phyloP scores from a whole-genome alignment of 1,284 basidiomycete species.

The Apiotrichum brassicae region DNA sequence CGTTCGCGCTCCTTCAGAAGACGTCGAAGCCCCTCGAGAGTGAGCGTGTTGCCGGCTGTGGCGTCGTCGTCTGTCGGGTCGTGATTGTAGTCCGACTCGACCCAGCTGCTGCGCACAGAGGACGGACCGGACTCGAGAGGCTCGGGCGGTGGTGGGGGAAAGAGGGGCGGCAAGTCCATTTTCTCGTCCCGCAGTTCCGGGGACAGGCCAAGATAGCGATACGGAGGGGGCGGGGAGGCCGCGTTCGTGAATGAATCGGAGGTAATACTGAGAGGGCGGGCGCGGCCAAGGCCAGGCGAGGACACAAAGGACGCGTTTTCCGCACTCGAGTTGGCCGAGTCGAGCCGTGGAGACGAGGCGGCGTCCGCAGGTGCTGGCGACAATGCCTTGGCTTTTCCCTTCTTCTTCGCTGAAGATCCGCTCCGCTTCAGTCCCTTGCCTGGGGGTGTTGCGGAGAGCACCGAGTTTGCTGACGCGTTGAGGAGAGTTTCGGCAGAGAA shows the following conservation, averaged over 20 bases:
- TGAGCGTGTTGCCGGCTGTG: constrained; percentile 11
- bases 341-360: background rate
- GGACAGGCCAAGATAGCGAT: background rate
- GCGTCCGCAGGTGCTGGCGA: background rate
- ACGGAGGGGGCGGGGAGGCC: constrained; percentile 12
- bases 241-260: constrained; percentile 1
- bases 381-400: background rate
- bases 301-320: background rate
- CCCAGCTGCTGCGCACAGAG: constrained; percentile 14
- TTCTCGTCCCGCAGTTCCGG: background rate
- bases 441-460: background rate
- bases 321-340: too few species aligned
- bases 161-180: background rate
- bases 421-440: background rate
- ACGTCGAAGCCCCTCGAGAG: constrained; percentile 10
- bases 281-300: background rate
- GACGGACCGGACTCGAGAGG: constrained; percentile 15
- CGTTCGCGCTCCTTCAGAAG: constrained; percentile 14
- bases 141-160: constrained; percentile 15
- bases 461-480: background rate
- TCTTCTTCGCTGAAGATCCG: background rate
- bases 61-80: constrained; percentile 2
- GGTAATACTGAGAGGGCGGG: constrained; percentile 9
- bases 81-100: background rate
- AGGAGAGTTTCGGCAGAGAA: background rate